Base-by-base conservation (phyloP, 352 stramenopile genomes). In the Pythium brachiatum region DNA sequence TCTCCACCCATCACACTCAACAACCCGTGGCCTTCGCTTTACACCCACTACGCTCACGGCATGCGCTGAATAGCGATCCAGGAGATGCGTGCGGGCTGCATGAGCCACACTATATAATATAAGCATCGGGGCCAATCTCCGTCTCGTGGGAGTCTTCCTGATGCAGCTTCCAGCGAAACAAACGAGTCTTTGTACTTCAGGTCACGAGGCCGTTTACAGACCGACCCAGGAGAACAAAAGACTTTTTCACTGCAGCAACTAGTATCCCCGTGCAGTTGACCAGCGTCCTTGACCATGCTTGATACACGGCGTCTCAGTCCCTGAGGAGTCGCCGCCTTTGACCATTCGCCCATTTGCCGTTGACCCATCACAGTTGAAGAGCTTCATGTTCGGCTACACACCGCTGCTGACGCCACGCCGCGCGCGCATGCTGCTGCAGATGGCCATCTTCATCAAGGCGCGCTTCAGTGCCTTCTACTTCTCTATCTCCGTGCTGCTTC, bases 391-490 rank as follows among this genome's bases (percentile, higher is more conserved):
- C 32, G 53, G 55, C n/a, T 55, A 32, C 39, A 53, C 76, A 39
- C 65, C 81, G 18, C 58, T 72, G 20, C 72, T 68, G 41, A 55
- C 76, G 9, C 75, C 73, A 51, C 76, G 73, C 9, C 78, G 70
- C 8, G 68, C 62, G 59, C 68, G 77, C 9, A 66, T 84, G 62
- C 64, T 76, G 9, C 72, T 90, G 34, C 79, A 90, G 63, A 76
- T 90, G 61, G 36, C 67, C 20, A 88, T 90, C 57, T 84, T 68
- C 60, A 76, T 78, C 62, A 70, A 89, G 39, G 68, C 68, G 20
- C 84, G 70, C 63, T 86, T 85, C 60, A 76, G 69, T 12, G 47
- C 75, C 32, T 86, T 88, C 60, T 64, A 44, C 41, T 87, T 90
- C 58, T 79, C 82, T 0, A 72, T 87, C 11, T 83, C 80, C 12